Base-by-base conservation (phyloP, 371 early-diverging fungal genomes). In the Haplosporangium sp. region DNA sequence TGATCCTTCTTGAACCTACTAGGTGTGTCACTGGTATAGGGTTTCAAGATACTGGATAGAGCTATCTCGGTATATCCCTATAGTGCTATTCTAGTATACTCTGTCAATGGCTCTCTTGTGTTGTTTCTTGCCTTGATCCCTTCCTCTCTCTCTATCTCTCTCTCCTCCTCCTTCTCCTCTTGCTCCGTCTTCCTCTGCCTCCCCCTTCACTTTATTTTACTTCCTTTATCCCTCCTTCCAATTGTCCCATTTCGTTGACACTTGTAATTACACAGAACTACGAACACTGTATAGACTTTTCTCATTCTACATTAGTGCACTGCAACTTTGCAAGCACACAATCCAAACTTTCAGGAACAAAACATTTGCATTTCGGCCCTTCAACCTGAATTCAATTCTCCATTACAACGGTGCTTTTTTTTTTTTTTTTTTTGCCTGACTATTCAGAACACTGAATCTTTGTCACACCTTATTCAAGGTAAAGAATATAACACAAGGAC, bases 391-490 rank as follows among this genome's bases (percentile, higher is more conserved):
- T 27, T 34, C 38, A 37, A 4, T 39, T 40, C 17, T 59, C 19
- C 60, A 59, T 40, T 20, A 19, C 42, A 13, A 15, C 7, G 10
- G 37, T 45, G 15, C 37, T 17, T 15, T 27, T 63, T 58, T 52
- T 38, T 63, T 58, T 52, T 38, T 53, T 42, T 59, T 11, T 55
- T 19, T 50, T 17, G 10, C 15, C n/a, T 35, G 13, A 27, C 45
- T 39, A 20, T 11, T 45, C 7, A 35, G 15, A 45, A 15, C 20
- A 20, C 13, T 44, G 62, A 45, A 50, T 71, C 58, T 37, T 44
- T 42, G 60, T 65, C 65, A 59, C 65, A 50, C 65, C 45, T 65
- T 65, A 39, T 11, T 48, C 63, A 48, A 63, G 63, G 63, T 63
- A 61, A 61, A 27, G 10, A 15, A 10, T 50, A 50, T 50, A 50